A percentile compares a stretch with the other conserved stretches of the same genome.
Evolutionary conservation across 2,329 filamentous ascomycete genomes (phyloP).

Genomic region (Mycosphaerella sp.): DNA sequence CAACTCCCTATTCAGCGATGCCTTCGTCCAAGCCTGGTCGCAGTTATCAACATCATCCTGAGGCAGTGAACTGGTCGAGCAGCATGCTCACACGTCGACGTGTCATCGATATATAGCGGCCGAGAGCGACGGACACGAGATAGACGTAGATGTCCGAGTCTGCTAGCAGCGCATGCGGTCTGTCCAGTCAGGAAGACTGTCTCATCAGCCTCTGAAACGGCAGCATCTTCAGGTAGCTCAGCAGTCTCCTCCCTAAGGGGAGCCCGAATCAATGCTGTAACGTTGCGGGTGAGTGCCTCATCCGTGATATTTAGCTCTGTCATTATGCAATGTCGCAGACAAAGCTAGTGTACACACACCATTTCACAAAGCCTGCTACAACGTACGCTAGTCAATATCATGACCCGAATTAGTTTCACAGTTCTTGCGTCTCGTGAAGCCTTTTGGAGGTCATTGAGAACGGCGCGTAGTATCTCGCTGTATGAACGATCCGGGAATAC

Average conservation of each 20-base stretch:
- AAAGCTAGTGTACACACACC: slow-evolving; percentile 29
- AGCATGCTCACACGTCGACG: slow-evolving; percentile 23
- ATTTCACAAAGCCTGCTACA: background rate
- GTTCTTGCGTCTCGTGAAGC: slow-evolving; percentile 29
- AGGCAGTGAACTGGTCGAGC: slow-evolving; percentile 38
- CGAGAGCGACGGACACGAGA: slow-evolving; percentile 27
- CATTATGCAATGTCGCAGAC: slow-evolving; percentile 47
- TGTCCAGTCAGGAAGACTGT: slow-evolving; percentile 24
- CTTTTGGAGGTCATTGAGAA: slow-evolving; percentile 28
- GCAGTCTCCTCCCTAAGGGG: slow-evolving; percentile 47
- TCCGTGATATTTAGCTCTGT: slow-evolving; percentile 45
- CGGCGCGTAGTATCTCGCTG: slow-evolving; percentile 30
- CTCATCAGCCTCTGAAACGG: slow-evolving; percentile 37
- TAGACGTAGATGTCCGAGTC: slow-evolving; percentile 28
- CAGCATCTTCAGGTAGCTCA: slow-evolving; percentile 47
- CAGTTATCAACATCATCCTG: slow-evolving; percentile 10
- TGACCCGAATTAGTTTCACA: slow-evolving; percentile 34
- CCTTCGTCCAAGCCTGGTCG: slow-evolving; percentile 9
- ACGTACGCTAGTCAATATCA: slow-evolving; percentile 32
- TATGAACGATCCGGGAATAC: slow-evolving; percentile 31
- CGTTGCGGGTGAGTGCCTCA: slow-evolving; percentile 37
- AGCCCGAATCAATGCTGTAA: slow-evolving; percentile 49
- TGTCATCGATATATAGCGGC: slow-evolving; percentile 30
- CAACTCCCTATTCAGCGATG: slow-evolving; percentile 9
- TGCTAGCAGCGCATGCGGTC: slow-evolving; percentile 23